Conservation (phyloP, 495 filamentous ascomycete genomes). For the Podospora pseudocomata region DNA sequence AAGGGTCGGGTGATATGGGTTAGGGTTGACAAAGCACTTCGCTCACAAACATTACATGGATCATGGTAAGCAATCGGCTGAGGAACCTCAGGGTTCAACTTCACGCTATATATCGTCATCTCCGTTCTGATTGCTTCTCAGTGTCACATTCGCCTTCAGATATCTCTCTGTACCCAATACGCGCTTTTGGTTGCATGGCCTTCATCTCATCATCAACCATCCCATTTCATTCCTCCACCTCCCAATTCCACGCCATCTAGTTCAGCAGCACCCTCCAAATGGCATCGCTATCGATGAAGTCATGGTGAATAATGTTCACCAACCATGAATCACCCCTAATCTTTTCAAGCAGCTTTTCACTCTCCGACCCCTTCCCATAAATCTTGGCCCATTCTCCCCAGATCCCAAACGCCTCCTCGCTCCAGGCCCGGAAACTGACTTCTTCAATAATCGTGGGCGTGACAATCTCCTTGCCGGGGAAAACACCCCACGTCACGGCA, state of each 20-base stretch:
- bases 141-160: neutral
- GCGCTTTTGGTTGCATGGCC: neutral
- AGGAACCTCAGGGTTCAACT: neutral
- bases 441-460: constrained; percentile 98
- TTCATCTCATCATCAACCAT: neutral
- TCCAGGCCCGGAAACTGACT: constrained; percentile 91
- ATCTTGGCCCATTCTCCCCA: constrained; percentile 92
- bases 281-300: constrained; percentile 62
- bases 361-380: constrained; percentile 62
- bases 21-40: neutral
- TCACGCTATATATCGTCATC: neutral
- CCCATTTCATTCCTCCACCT: neutral
- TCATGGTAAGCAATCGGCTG: neutral
- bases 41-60: neutral
- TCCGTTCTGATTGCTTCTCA: neutral
- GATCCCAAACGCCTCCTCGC: constrained; percentile 92
- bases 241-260: constrained; percentile 12
- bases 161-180: neutral
- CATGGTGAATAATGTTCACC: constrained; percentile 87
- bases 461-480: constrained; percentile 93
- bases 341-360: constrained; percentile 62
- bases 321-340: constrained; percentile 73
- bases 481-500: constrained; percentile 95
- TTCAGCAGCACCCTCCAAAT: constrained; percentile 58
- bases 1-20: neutral